A percentile compares a stretch with the other conserved stretches of the same genome.
These are phyloP conservation scores for Fusarium guadeloupense DNA, from an alignment of 2,329 filamentous ascomycete species.

Conservation along the genomic window DNA sequence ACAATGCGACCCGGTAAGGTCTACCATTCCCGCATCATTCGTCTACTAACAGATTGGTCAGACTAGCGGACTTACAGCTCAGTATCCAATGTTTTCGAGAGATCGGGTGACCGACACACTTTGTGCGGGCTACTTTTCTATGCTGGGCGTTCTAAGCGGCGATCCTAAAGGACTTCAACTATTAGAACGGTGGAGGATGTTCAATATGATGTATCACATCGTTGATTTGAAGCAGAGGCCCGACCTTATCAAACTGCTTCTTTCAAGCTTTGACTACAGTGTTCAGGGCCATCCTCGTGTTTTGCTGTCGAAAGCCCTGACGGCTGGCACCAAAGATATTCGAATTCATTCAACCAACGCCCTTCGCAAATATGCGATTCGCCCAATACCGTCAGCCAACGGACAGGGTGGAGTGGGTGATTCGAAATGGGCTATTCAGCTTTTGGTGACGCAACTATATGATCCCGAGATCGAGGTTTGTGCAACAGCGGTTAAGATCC, in stretches of 20 bases:
- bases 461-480: conserved; percentile 98
- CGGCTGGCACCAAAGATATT: conserved; percentile 89
- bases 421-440: conserved; percentile 94
- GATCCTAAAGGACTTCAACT: conserved; percentile 86
- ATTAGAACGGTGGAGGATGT: conserved; percentile 95
- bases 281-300: conserved; percentile 89
- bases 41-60: conserved; percentile 46
- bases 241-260: conserved; percentile 86
- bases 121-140: conserved; percentile 91
- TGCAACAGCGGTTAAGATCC: conserved; percentile 93
- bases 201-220: conserved; percentile 99
- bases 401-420: conserved; percentile 61
- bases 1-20: conserved; percentile 84
- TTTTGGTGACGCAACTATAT: conserved; percentile 98
- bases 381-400: conserved; percentile 50
- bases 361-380: conserved; percentile 84
- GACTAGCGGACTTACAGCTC: conserved; percentile 79
- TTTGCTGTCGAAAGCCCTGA: conserved; percentile 91
- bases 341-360: conserved; percentile 89
- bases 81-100: conserved; percentile 87
- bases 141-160: conserved; percentile 86
- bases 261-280: conserved; percentile 92
- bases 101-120: conserved; percentile 87
- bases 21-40: background rate
- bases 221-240: conserved; percentile 90